Conservation (phyloP, 345 rosid species). For the rapeseed (Brassica napus) region Da-Ae NC_063442.1:42234001-42234500, state of each 20-base stretch:
- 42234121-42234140: constrained; percentile 2
- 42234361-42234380: constrained; percentile 79
- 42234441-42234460: constrained; percentile 90
- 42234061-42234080: neutral
- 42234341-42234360: constrained; percentile 88
- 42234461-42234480: constrained; percentile 88
- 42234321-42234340: constrained; percentile 97
- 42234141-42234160: constrained; percentile 86
- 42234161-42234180: constrained; percentile 86
- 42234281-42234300: constrained; percentile 87
- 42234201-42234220: constrained; percentile 84
- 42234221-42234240: constrained; percentile 78
- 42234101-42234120: neutral
- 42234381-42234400: constrained; percentile 80
- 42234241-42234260: constrained; percentile 46
- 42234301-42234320: constrained; percentile 73
- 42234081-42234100: neutral
- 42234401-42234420: constrained; percentile 75
- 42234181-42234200: constrained; percentile 79
- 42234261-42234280: constrained; percentile 86
- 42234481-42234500: constrained; percentile 71
- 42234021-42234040: too few species aligned
- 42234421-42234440: constrained; percentile 70
- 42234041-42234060: neutral
- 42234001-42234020: neutral